Conservation (phyloP, 352 stramenopile genomes). For the Thalassiosira oceanica region DNA sequence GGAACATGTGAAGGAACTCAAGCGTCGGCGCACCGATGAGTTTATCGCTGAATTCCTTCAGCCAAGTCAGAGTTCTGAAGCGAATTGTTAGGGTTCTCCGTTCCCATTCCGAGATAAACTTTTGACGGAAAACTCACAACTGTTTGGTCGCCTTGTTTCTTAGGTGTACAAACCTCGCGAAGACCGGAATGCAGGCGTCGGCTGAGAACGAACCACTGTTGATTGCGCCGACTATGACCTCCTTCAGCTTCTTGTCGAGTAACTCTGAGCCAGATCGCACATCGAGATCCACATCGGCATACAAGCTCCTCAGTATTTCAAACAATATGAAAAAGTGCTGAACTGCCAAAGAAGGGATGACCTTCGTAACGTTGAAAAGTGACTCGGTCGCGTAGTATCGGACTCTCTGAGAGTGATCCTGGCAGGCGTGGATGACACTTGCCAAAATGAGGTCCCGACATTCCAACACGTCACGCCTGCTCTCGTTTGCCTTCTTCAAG, state of each 20-base stretch:
- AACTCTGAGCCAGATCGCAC: constrained; percentile 71
- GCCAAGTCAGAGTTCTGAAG: constrained; percentile 79
- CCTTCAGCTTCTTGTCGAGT: constrained; percentile 78
- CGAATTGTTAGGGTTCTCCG: too few species aligned
- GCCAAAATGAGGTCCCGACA: constrained; percentile 80
- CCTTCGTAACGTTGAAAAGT: constrained; percentile 81
- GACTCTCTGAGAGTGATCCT: constrained; percentile 79
- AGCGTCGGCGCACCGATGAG: constrained; percentile 74
- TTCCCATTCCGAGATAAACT: too few species aligned
- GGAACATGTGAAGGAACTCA: constrained; percentile 77
- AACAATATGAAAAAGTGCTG: constrained; percentile 83
- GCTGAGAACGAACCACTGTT: constrained; percentile 71
- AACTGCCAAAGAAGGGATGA: constrained; percentile 69
- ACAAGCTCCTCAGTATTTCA: constrained; percentile 76
- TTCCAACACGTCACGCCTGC: constrained; percentile 49
- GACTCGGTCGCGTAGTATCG: constrained; percentile 80
- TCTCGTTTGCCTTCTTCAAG: constrained; percentile 74
- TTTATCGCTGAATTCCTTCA: constrained; percentile 77
- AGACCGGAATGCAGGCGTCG: constrained; percentile 76
- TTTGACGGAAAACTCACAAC: too few species aligned
- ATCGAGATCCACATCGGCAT: constrained; percentile 76
- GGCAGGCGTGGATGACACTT: constrained; percentile 79
- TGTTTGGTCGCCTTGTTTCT: constrained; percentile 79
- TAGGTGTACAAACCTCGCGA: constrained; percentile 80
- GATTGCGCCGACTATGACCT: constrained; percentile 76